These are phyloP conservation scores for Hymenoscyphus scutula DNA, from an alignment of 2,329 filamentous ascomycete genomes.

Conservation along the genomic window DNA sequence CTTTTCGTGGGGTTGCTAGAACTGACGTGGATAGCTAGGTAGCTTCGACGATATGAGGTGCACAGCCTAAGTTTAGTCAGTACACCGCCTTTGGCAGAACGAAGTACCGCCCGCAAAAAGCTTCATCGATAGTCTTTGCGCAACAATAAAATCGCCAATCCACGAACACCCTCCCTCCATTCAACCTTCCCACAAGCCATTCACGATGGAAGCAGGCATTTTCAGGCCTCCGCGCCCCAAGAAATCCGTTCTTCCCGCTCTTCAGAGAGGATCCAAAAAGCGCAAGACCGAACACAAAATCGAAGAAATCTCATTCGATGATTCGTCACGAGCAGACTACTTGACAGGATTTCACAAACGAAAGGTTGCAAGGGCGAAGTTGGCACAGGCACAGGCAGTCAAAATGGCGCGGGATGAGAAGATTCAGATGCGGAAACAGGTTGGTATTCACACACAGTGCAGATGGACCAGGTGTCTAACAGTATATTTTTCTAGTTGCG, in stretches of 20 bases:
- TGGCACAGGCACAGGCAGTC: conserved; percentile 77
- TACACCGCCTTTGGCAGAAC: too few relatives aligned
- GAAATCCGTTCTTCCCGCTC: conserved; percentile 55
- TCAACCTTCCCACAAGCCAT: background rate
- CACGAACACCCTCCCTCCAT: conserved; percentile 5
- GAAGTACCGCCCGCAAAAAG: too few relatives aligned
- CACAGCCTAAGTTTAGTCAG: too few relatives aligned
- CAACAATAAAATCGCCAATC: background rate
- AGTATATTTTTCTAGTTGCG: conserved; percentile 59
- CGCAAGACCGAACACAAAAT: conserved; percentile 56
- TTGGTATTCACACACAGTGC: conserved; percentile 40
- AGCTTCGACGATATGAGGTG: conserved; percentile 7
- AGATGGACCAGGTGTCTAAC: conserved; percentile 6
- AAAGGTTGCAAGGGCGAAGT: conserved; percentile 80
- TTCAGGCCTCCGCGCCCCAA: conserved; percentile 60
- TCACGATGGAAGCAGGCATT: conserved; percentile 33
- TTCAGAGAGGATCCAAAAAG: conserved; percentile 52
- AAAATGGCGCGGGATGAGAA: conserved; percentile 77
- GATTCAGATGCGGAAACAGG: conserved; percentile 71
- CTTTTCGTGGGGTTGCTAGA: conserved; percentile 11
- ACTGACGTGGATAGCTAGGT: conserved; percentile 16
- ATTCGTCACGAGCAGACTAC: conserved; percentile 75
- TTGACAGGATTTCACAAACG: conserved; percentile 96
- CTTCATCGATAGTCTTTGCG: too few relatives aligned
- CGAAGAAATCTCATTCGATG: conserved; percentile 85